phyloP scores from a whole-genome alignment of 2,329 filamentous ascomycete genomes.

The Epichloe gansuensis region DNA sequence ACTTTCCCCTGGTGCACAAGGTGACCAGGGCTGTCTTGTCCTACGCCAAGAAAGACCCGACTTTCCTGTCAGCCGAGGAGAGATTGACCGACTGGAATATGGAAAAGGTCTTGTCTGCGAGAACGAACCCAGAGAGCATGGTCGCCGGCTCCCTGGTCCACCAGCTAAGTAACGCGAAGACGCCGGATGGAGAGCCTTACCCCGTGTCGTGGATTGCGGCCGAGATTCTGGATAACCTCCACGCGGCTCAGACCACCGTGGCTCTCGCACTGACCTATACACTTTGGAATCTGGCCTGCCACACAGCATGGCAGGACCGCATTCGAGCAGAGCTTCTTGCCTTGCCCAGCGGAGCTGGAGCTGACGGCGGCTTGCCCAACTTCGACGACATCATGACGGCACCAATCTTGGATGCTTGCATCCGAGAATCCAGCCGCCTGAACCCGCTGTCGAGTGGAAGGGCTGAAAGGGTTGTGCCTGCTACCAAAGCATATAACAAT shows the following conservation, averaged over 20 bases:
- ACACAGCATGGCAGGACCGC: slow-evolving; percentile 1
- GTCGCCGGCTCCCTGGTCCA: background rate
- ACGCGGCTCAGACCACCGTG: slow-evolving; percentile 4
- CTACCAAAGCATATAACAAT: background rate
- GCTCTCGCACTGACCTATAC: slow-evolving; percentile 3
- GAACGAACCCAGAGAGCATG: background rate
- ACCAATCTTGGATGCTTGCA: slow-evolving; percentile 1
- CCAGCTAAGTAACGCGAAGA: slow-evolving; percentile 3
- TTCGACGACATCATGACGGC: slow-evolving; percentile 2
- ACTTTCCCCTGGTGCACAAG: slow-evolving; percentile 1
- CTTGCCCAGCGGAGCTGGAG: background rate
- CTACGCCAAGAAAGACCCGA: background rate
- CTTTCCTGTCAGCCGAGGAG: slow-evolving; percentile 4
- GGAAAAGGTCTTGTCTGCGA: background rate
- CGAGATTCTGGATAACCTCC: slow-evolving; percentile 5
- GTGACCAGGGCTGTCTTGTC: background rate
- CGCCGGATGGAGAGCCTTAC: background rate
- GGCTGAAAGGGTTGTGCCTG: slow-evolving; percentile 4
- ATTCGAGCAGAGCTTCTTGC: background rate
- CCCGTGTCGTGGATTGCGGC: slow-evolving; percentile 2
- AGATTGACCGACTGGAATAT: slow-evolving; percentile 4
- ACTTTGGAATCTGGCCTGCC: slow-evolving; percentile 4
- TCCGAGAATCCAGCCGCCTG: slow-evolving; percentile 2
- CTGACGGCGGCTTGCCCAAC: background rate
- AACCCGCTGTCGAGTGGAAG: slow-evolving; percentile 4